Conservation (phyloP, 1,284 basidiomycete genomes). For the Apiotrichum sp. region DNA sequence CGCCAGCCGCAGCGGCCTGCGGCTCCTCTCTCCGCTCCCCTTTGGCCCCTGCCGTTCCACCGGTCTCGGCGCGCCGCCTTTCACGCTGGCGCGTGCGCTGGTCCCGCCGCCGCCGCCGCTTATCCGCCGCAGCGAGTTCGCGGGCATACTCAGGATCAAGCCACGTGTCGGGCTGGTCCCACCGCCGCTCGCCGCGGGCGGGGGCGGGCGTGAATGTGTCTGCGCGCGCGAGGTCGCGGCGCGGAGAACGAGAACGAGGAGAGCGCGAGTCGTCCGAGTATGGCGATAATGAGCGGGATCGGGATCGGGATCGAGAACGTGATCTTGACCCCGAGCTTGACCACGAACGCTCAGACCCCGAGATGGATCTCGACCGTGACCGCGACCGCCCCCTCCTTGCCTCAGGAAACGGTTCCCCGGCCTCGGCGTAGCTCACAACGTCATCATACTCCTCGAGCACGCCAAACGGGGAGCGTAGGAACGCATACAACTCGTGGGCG, state of each 20-base stretch:
- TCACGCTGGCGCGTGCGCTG: conserved; percentile 1
- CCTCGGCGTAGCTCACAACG: conserved; percentile 55
- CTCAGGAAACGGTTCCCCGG: neutral
- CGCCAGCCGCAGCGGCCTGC: neutral
- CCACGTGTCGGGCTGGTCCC: conserved; percentile 42
- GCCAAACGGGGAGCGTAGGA: conserved; percentile 73
- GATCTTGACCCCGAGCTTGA: neutral
- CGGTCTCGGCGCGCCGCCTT: neutral
- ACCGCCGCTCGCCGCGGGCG: conserved; percentile 21
- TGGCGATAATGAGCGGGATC: conserved; percentile 1
- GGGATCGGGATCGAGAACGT: conserved; percentile 1
- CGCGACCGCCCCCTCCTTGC: neutral
- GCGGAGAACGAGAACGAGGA: conserved; percentile 5
- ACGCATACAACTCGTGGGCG: conserved; percentile 80
- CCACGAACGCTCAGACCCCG: neutral
- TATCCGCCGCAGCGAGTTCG: neutral
- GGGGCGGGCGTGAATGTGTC: conserved; percentile 29
- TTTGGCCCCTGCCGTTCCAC: neutral
- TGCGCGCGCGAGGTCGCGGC: conserved; percentile 14
- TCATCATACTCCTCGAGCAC: conserved; percentile 72
- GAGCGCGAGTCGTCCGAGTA: conserved; percentile 4
- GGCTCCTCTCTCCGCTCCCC: neutral
- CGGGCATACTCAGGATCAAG: conserved; percentile 33
- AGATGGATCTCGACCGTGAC: neutral
- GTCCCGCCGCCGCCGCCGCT: conserved; percentile 3